Evolutionary conservation across 2,329 filamentous ascomycete genomes (phyloP), one percentile per base, ranked within the genome.

Genomic region (Penicillium sumatraense): DNA sequence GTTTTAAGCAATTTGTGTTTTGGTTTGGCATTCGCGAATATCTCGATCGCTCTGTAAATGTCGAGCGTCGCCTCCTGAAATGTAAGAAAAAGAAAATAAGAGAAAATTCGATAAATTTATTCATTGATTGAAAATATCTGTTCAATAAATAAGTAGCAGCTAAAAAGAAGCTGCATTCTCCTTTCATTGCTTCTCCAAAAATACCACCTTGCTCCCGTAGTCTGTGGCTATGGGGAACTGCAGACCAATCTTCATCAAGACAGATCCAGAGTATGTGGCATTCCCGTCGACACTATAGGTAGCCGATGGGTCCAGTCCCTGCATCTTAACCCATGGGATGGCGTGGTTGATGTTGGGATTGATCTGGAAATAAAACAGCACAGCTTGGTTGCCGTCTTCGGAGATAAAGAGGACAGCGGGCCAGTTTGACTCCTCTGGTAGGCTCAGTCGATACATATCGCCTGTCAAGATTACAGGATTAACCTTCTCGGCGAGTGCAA

Each of bases 351-450:
- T 70, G 10, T 72, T 74, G 0, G 81, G 78, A 20, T 75, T 69
- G 27, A 86, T 76, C 71, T 88, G 85, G 72, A 86, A 88, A 1
- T 78, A 82, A 62, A 88, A 87, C 2, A 88, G 68, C 0, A 85
- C 81, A 0, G 79, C 82, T 52, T 80, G 53, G 1, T 48, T 66
- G 2, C 74, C 78, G 49, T 86, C 83, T 9, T 78, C 74, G 0
- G 82, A 81, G 0, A 86, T 75, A 62, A 87, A 86, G 57, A 86
- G 74, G 1, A 81, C 84, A 0, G 84, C 85, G 0, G 86, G 86
- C 80, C 83, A 86, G 63, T 87, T 86, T 3, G 82, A 83, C 4
- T 82, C 72, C 23, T 84, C 82, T 0, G 86, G 85, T 6, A 86
- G 71, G 2, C 73, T 79, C 2, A 89, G 76, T 2, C 86, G 82